Conservation (phyloP, 202 grass and related monocot species). For the Hordeum pubiflorum region DNA sequence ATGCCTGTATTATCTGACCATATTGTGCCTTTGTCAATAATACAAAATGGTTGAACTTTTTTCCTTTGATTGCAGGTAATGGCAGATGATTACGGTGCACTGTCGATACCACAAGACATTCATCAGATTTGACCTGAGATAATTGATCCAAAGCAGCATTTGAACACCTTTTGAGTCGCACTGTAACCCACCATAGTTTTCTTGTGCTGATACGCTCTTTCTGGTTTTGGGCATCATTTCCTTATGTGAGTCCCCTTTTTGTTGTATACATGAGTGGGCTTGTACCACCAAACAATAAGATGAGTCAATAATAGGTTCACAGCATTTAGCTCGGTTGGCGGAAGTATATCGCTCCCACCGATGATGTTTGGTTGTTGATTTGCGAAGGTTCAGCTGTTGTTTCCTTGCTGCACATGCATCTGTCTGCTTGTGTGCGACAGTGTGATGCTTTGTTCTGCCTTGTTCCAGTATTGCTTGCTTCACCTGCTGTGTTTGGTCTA, state of each 20-base stretch:
- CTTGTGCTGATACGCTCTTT: background rate
- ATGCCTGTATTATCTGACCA: background rate
- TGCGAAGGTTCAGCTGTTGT: background rate
- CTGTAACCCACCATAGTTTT: conserved; percentile 6
- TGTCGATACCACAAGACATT: conserved; percentile 58
- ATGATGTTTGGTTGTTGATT: background rate
- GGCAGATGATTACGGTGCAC: conserved; percentile 54
- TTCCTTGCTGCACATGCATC: background rate
- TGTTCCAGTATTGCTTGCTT: background rate
- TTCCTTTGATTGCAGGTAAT: conserved; percentile 50
- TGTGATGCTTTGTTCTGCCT: background rate
- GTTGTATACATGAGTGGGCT: conserved; percentile 20
- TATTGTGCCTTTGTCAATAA: background rate
- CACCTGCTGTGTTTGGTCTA: background rate
- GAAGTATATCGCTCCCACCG: background rate
- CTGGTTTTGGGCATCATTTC: background rate
- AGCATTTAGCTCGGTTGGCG: background rate
- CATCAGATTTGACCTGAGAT: conserved; percentile 39
- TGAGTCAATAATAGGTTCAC: conserved; percentile 15
- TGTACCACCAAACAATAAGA: conserved; percentile 20
- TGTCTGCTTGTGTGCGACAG: background rate
- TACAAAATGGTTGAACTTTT: conserved; percentile 14
- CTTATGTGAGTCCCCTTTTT: background rate
- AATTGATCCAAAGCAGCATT: conserved; percentile 14
- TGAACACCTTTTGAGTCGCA: conserved; percentile 5